Evolutionary conservation across 345 rosid species (phyloP), one percentile per base, ranked within the genome.

Genomic region (Boechera stricta): DNA sequence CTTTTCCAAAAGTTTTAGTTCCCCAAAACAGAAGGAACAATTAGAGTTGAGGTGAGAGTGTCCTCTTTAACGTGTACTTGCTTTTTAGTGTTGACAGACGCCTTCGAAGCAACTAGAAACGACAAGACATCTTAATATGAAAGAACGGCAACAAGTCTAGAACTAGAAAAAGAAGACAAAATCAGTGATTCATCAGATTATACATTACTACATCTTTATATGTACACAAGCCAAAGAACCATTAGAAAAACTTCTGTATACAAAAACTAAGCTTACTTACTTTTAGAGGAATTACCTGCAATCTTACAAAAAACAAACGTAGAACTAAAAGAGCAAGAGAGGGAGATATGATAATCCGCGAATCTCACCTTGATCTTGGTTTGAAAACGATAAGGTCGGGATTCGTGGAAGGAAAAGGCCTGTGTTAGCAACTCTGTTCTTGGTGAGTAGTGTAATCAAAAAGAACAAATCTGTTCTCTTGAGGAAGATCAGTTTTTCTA

Each of bases 391-490:
- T 48, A 79, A 72, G 80, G 86, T 82, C 68, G 38, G 69, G 83
- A 78, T 77, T 65, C 68, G 54, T 21, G 73, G 73, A 72, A 72
- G 28, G 73, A 59, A 49, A 58, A n/a, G 57, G 49, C 71, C 57
- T 57, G 57, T 66, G 73, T 71, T 77, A 77, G 81, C 69, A 72
- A 72, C 67, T 78, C 81, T 76, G 87, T 59, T 78, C 81, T 70
- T 82, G 82, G 92, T 89, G 87, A 88, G 90, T 87, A 13, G 86
- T 82, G 87, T 81, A 65, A 87, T 93, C 90, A 89, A 67, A 73
- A 67, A 73, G 74, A 73, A 60, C 64, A 73, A 72, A 51, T 72
- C 39, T 65, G 81, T 71, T 71, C 38, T 71, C 15, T 56, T 45
- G 47, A 75, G 83, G 83, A 67, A 73, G 82, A 87, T 88, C 88